Percentiles rank a stretch among this genome's conserved stretches.
These are phyloP conservation scores for Trametes polyzona DNA, from an alignment of 1,284 basidiomycete species.

Conservation along the genomic window DNA sequence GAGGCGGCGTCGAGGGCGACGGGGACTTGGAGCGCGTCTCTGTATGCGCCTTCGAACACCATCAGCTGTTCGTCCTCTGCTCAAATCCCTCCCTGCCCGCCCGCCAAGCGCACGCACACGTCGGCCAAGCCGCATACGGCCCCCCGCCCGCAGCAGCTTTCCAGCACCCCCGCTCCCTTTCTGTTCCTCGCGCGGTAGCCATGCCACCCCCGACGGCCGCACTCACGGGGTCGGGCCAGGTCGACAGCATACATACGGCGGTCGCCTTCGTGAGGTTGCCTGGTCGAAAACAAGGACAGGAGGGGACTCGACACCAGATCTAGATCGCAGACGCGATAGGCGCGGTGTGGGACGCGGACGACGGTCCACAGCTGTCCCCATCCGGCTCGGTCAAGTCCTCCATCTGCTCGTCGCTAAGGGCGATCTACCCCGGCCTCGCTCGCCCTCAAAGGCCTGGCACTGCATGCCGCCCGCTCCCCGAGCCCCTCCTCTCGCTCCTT, in stretches of 20 bases:
- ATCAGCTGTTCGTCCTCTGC: neutral
- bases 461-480: slow-evolving; percentile 4
- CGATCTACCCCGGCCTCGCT: slow-evolving; percentile 4
- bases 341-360: too few species aligned
- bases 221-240: neutral
- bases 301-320: slow-evolving; percentile 7
- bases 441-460: slow-evolving; percentile 11
- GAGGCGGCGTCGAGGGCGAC: slow-evolving; percentile 6
- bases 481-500: slow-evolving; percentile 18
- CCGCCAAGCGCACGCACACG: neutral
- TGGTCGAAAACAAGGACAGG: slow-evolving; percentile 3
- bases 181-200: too few species aligned
- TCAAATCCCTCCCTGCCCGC: neutral
- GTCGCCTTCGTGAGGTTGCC: neutral
- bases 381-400: slow-evolving; percentile 1
- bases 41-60: neutral
- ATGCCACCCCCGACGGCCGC: slow-evolving; percentile 8
- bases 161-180: neutral
- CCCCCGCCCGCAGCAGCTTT: neutral
- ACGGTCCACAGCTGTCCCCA: too few species aligned
- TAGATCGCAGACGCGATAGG: slow-evolving; percentile 20
- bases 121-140: neutral
- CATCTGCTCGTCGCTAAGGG: slow-evolving; percentile 29
- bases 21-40: neutral
- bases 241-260: neutral